These are phyloP conservation scores for Yamadazyma friedrichii DNA, from an alignment of 1,139 yeast species.

Conservation along the genomic window DNA sequence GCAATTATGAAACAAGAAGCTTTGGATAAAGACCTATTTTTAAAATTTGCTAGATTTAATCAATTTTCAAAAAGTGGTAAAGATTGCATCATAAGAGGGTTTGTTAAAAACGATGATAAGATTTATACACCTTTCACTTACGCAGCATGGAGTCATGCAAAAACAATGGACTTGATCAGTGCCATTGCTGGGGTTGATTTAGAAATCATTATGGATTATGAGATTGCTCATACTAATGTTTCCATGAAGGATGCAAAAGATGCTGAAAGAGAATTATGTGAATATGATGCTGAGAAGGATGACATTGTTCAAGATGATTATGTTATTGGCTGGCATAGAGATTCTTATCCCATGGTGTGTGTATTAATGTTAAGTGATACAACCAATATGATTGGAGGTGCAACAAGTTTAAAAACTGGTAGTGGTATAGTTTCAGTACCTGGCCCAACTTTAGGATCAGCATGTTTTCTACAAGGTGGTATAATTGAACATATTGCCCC, in stretches of 20 bases:
- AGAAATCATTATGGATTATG: constrained; percentile 51
- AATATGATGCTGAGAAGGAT: constrained; percentile 9
- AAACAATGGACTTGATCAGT: constrained; percentile 46
- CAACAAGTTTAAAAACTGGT: constrained; percentile 51
- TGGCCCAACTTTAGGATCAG: constrained; percentile 54
- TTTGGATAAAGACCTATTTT: constrained; percentile 41
- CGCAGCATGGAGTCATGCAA: constrained; percentile 57
- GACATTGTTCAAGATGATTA: constrained; percentile 32
- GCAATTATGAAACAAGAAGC: constrained; percentile 54
- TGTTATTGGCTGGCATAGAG: constrained; percentile 58
- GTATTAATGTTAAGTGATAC: constrained; percentile 61
- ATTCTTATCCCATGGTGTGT: constrained; percentile 60
- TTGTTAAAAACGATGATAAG: constrained; percentile 33
- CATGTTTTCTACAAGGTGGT: constrained; percentile 55
- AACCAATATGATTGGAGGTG: constrained; percentile 58
- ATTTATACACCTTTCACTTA: constrained; percentile 41
- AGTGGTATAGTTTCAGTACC: constrained; percentile 38
- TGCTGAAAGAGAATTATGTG: constrained; percentile 18
- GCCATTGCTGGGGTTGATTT: constrained; percentile 57
- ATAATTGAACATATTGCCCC: constrained; percentile 56
- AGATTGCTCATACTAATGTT: constrained; percentile 50
- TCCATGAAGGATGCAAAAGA: constrained; percentile 35
- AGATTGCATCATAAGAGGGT: constrained; percentile 50
- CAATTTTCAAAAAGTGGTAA: constrained; percentile 39
- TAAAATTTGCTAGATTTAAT: constrained; percentile 41